Conservation (phyloP, 805 yeast genomes). For the Cyberlindnera bimundalis region DNA sequence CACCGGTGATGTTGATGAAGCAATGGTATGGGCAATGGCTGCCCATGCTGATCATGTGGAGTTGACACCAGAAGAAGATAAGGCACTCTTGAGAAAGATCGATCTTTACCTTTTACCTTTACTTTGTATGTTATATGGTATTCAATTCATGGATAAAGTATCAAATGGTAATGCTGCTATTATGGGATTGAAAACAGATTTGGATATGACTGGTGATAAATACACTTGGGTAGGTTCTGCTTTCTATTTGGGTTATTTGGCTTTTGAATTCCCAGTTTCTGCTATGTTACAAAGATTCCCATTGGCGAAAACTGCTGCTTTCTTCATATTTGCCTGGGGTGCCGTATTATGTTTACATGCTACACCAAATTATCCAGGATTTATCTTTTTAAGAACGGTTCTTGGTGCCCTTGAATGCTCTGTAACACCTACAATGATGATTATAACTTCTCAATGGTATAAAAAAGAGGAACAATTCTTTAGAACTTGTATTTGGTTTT, state of each 20-base stretch:
- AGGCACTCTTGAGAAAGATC: constrained; percentile 10
- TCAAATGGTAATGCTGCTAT: constrained; percentile 41
- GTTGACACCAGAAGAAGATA: constrained; percentile 8
- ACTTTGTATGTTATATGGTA: constrained; percentile 2
- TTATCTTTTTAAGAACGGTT: constrained; percentile 43
- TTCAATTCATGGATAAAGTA: constrained; percentile 12
- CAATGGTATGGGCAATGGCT: constrained; percentile 1
- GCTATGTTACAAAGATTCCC: constrained; percentile 51
- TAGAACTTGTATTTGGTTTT: constrained; percentile 42
- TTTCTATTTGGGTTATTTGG: constrained; percentile 61
- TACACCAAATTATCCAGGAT: constrained; percentile 34
- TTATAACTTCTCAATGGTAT: constrained; percentile 58
- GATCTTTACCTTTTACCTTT: constrained; percentile 9
- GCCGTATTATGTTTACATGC: constrained; percentile 46
- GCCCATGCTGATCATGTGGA: constrained; percentile 4
- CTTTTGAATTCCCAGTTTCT: constrained; percentile 49
- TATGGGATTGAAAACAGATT: constrained; percentile 44
- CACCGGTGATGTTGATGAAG: constrained; percentile 3
- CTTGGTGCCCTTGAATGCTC: constrained; percentile 51
- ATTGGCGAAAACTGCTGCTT: constrained; percentile 46
- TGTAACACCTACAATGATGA: constrained; percentile 54
- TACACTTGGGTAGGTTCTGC: constrained; percentile 55
- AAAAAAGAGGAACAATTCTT: constrained; percentile 41
- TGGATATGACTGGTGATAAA: constrained; percentile 41
- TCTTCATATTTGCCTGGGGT: constrained; percentile 61